These are phyloP conservation scores for Arabidopsis lyrata DNA, from an alignment of 441 rosid species.

Conservation along the genomic window DNA sequence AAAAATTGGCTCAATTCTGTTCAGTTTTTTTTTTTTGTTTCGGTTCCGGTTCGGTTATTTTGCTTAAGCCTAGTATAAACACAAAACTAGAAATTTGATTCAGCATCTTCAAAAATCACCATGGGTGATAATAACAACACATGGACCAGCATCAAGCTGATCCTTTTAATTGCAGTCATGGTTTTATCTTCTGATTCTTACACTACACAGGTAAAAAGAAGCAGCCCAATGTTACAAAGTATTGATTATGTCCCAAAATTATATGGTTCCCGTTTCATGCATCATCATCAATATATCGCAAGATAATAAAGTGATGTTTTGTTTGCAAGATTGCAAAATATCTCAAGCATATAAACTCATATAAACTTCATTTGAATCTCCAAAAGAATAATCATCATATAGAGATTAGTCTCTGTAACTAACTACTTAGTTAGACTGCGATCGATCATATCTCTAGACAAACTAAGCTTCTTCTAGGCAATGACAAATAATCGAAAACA, in stretches of 20 bases:
- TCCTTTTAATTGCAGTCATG: slow-evolving; percentile 26
- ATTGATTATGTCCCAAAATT: slow-evolving; percentile 1
- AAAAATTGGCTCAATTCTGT: too few species aligned
- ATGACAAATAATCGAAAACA: background rate
- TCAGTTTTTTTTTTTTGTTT: too few species aligned
- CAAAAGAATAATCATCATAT: slow-evolving; percentile 26
- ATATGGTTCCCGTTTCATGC: background rate
- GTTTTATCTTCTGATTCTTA: slow-evolving; percentile 23
- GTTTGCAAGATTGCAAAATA: slow-evolving; percentile 20
- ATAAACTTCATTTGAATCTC: slow-evolving; percentile 31
- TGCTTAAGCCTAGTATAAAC: background rate
- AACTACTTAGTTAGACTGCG: slow-evolving; percentile 30
- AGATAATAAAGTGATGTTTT: too few species aligned
- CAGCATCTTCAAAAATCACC: background rate
- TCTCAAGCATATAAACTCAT: slow-evolving; percentile 24
- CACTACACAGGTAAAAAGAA: slow-evolving; percentile 5
- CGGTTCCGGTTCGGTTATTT: too few species aligned
- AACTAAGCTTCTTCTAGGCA: slow-evolving; percentile 27
- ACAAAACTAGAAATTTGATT: slow-evolving; percentile 1
- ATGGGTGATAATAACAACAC: slow-evolving; percentile 15
- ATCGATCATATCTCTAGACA: slow-evolving; percentile 29
- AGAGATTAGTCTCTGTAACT: slow-evolving; percentile 17
- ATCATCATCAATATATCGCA: background rate
- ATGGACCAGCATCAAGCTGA: slow-evolving; percentile 31
- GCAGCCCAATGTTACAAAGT: background rate